These are phyloP conservation scores for Solidago caesia DNA, from an alignment of 129 eudicot species.

Conservation along the genomic window DNA sequence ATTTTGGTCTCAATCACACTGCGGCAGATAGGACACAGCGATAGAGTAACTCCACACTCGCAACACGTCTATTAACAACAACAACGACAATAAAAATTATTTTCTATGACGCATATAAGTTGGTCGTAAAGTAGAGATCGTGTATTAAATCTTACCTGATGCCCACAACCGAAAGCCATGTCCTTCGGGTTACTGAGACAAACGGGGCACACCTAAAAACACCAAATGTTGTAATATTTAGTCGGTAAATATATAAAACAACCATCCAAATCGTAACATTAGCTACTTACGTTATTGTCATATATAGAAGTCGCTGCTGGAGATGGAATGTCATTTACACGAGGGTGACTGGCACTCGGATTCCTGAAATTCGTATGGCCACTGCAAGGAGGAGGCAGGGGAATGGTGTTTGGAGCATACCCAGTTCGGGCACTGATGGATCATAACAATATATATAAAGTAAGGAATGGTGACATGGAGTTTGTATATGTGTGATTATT, in stretches of 20 bases:
- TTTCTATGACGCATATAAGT: background rate
- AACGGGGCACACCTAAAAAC: conserved; percentile 50
- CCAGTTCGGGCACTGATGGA: conserved; percentile 42
- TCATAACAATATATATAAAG: background rate
- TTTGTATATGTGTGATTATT: background rate
- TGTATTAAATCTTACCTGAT: conserved; percentile 50
- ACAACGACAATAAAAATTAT: background rate
- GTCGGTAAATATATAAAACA: background rate
- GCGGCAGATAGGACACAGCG: conserved; percentile 60
- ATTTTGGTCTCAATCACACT: conserved; percentile 47
- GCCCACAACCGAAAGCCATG: conserved; percentile 81
- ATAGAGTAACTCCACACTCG: conserved; percentile 55
- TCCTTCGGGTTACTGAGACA: conserved; percentile 47
- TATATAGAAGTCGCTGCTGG: conserved; percentile 41
- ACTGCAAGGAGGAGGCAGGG: conserved; percentile 60
- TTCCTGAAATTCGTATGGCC: conserved; percentile 28
- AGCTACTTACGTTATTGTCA: conserved; percentile 41
- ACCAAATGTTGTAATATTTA: background rate
- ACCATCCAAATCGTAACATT: background rate
- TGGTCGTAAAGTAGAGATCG: background rate
- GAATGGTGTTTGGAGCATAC: conserved; percentile 38
- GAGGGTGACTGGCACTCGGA: conserved; percentile 19
- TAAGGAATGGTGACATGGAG: background rate
- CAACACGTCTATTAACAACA: conserved; percentile 52
- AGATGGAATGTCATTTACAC: conserved; percentile 26